Base-by-base conservation (phyloP, 2,329 filamentous ascomycete species). In the Microsporum ferrugineum region DNA sequence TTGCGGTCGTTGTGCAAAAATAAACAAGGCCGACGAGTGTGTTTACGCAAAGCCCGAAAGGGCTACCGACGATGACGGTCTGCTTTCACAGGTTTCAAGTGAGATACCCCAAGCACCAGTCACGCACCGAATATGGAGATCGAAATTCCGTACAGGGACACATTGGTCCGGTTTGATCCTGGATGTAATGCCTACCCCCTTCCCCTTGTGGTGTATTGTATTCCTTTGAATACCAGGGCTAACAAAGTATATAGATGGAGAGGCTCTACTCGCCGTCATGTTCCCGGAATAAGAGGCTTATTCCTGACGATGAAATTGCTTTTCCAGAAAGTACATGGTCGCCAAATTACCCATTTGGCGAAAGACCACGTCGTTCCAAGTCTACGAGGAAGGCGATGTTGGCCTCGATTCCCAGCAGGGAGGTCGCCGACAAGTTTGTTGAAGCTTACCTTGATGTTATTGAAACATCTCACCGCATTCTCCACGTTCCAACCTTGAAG, bases 401-500 rank as follows among this genome's bases (percentile, higher is more conserved):
- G 23, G 61, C 59, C 55, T 59, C 53, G 36, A 56, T 60, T 45
- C 58, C 62, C 33, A 31, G 59, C 34, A 53, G 45, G 57, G 45
- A 62, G 14, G 43, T 60, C 0, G 76, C 78, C 0, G 79, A 84
- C 62, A 66, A 73, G 36, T 76, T 84, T 1, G 73, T 84, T 5
- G 75, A 79, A 12, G 72, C 70, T 41, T 84, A 84, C 69, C 72
- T 86, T n/a, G 72, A 79, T 57, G 79, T 79, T 0, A 75, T 80
- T 57, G 82, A 85, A 66, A 76, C 78, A 0, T 75, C 81, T 7
- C 77, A 82, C 63, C 78, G 84, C 2, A 75, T 86, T 12, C 62
- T 87, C 3, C 80, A 87, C 66, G 67, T 82, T 0, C 82, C 83
- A 0, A 78, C 77, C 0, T 86, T 87, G 63, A 72, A 71, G 45